Percentiles rank a stretch among this genome's conserved stretches.
These are phyloP conservation scores for Paraleonurus japonicus DNA, from an alignment of 257 asterid species.

Conservation along the genomic window DNA sequence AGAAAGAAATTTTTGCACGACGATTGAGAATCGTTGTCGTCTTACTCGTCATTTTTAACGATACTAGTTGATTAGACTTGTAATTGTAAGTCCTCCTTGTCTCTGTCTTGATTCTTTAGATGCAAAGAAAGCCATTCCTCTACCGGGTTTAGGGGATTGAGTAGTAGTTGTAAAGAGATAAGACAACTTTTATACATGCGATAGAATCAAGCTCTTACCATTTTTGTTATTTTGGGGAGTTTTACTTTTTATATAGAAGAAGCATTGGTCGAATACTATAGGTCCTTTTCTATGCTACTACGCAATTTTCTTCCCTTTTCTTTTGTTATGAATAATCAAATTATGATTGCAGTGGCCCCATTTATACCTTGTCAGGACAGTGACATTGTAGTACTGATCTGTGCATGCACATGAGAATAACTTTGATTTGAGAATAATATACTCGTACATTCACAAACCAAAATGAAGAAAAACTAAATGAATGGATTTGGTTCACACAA, in stretches of 20 bases:
- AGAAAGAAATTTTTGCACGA: slow-evolving; percentile 29
- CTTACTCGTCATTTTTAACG: slow-evolving; percentile 28
- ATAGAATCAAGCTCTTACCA: background rate
- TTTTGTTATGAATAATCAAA: too few relatives aligned
- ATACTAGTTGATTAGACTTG: slow-evolving; percentile 28
- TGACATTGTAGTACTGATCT: too few relatives aligned
- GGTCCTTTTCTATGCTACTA: too few relatives aligned
- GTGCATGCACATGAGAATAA: too few relatives aligned
- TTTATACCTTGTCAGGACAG: too few relatives aligned
- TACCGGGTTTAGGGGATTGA: background rate
- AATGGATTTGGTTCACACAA: too few relatives aligned
- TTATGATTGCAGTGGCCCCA: too few relatives aligned
- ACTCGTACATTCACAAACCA: too few relatives aligned
- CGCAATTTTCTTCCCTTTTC: too few relatives aligned
- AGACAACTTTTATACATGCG: background rate
- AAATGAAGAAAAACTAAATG: too few relatives aligned
- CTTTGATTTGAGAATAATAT: too few relatives aligned
- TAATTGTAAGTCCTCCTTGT: slow-evolving; percentile 11
- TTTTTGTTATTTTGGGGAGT: background rate
- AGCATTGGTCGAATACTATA: background rate
- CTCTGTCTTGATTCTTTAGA: background rate
- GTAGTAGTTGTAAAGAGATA: background rate
- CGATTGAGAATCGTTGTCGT: slow-evolving; percentile 11
- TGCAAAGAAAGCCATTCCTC: background rate
- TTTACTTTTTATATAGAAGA: background rate